Conservation (phyloP, 2,329 filamentous ascomycete species). For the Ascochyta viciae-villosae region DNA sequence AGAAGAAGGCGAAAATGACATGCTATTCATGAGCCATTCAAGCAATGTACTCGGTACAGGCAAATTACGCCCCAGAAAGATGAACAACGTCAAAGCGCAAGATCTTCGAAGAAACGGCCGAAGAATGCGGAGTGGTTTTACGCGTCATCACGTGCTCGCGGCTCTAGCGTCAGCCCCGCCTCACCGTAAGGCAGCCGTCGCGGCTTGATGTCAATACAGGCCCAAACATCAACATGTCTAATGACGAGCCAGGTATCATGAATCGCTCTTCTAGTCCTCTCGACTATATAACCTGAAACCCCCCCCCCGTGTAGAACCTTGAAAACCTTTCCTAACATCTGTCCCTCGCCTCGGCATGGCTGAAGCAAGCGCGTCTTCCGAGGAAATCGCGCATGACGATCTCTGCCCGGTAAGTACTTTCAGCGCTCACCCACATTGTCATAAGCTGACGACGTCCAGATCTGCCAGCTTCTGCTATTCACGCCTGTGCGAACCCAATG, state of each 20-base stretch:
- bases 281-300: neutral
- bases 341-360: slow-evolving; percentile 16
- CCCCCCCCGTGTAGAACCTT: neutral
- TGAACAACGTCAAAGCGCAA: too few species aligned
- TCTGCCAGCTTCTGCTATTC: slow-evolving; percentile 55
- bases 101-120: too few species aligned
- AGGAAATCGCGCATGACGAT: slow-evolving; percentile 50
- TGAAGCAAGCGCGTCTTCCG: slow-evolving; percentile 12
- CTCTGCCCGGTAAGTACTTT: slow-evolving; percentile 46
- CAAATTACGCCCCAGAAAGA: too few species aligned
- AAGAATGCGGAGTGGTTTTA: neutral
- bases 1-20: too few species aligned
- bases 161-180: neutral
- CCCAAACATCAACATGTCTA: slow-evolving; percentile 1
- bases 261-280: neutral
- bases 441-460: slow-evolving; percentile 23
- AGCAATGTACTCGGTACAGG: too few species aligned
- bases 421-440: too few species aligned
- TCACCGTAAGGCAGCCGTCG: slow-evolving; percentile 6
- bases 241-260: neutral
- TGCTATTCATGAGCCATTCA: too few species aligned
- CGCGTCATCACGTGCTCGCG: slow-evolving; percentile 10
- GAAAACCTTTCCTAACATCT: neutral
- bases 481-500: slow-evolving; percentile 53
- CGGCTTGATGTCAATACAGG: neutral